Evolutionary conservation across 2,329 filamentous ascomycete species (phyloP).

Genomic region (Pseudogymnoascus sp.): DNA sequence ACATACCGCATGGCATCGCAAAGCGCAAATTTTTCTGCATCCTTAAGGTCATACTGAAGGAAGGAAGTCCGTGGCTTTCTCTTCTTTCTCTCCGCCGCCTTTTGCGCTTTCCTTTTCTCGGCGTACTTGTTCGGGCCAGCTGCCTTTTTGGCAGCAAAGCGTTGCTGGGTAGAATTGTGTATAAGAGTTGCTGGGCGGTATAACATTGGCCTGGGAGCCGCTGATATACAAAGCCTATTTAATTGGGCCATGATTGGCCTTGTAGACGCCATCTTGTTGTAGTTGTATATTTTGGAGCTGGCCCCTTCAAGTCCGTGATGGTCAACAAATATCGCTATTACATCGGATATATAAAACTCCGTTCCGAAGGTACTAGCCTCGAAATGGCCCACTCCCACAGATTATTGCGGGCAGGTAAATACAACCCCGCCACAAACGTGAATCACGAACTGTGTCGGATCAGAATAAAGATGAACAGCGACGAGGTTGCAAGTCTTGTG

Average conservation of each 20-base stretch:
- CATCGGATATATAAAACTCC: neutral
- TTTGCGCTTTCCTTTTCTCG: conserved; percentile 19
- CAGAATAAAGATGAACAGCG: conserved; percentile 43
- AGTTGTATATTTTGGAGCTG: conserved; percentile 4
- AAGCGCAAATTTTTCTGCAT: conserved; percentile 61
- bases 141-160: conserved; percentile 14
- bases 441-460: neutral
- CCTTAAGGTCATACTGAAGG: conserved; percentile 29
- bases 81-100: conserved; percentile 24
- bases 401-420: conserved; percentile 10
- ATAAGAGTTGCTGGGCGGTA: conserved; percentile 15
- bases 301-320: neutral
- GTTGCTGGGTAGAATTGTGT: conserved; percentile 20
- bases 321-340: conserved; percentile 2
- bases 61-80: conserved; percentile 28
- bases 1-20: conserved; percentile 85
- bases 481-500: conserved; percentile 45
- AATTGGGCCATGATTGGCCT: conserved; percentile 28
- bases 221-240: conserved; percentile 24
- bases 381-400: neutral
- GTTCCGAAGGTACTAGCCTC: neutral
- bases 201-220: conserved; percentile 14
- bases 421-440: conserved; percentile 5
- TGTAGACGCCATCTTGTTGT: conserved; percentile 24
- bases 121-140: conserved; percentile 17